Percentiles rank a stretch among this genome's conserved stretches.
Evolutionary conservation across 106 monocot species (phyloP).

Genomic region (Acanthochlamys bracteata): DNA sequence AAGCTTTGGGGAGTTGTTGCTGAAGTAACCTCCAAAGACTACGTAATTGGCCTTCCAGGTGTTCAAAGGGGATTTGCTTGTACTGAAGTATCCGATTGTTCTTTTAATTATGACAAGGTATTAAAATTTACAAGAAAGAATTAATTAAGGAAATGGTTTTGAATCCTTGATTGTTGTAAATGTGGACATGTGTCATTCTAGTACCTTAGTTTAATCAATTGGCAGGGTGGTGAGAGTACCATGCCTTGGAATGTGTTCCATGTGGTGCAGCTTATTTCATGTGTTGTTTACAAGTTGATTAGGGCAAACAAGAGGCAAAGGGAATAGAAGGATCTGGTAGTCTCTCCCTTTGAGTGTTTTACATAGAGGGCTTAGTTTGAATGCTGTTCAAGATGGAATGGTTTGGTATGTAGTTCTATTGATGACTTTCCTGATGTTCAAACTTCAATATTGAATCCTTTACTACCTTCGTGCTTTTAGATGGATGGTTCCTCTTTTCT

Average conservation of each 20-base stretch:
- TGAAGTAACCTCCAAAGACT: constrained; percentile 81
- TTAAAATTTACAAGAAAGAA: not conserved
- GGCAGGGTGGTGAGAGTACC: constrained; percentile 49
- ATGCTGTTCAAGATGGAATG: constrained; percentile 88
- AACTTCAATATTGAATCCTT: not conserved
- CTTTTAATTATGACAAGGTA: constrained; percentile 41
- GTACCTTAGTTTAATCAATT: constrained; percentile 1
- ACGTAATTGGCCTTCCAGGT: constrained; percentile 89
- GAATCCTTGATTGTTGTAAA: not conserved
- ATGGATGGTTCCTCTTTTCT: too few species aligned
- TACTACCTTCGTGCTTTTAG: too few species aligned
- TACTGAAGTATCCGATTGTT: constrained; percentile 49
- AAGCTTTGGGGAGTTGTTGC: constrained; percentile 79
- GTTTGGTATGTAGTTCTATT: constrained; percentile 26
- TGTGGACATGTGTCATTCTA: not conserved
- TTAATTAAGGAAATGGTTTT: not conserved
- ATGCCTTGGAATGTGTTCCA: constrained; percentile 40
- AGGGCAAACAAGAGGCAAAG: constrained; percentile 73
- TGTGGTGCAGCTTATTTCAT: constrained; percentile 73
- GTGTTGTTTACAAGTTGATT: constrained; percentile 60
- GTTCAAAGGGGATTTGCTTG: constrained; percentile 85
- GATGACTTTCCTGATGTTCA: not conserved
- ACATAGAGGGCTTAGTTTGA: constrained; percentile 69
- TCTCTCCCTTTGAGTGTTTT: constrained; percentile 69
- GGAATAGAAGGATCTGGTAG: constrained; percentile 65